Percentiles rank a stretch among this genome's conserved stretches.
Evolutionary conservation across 2,329 filamentous ascomycete genomes (phyloP).

Genomic region (Aspergillus sp.): DNA sequence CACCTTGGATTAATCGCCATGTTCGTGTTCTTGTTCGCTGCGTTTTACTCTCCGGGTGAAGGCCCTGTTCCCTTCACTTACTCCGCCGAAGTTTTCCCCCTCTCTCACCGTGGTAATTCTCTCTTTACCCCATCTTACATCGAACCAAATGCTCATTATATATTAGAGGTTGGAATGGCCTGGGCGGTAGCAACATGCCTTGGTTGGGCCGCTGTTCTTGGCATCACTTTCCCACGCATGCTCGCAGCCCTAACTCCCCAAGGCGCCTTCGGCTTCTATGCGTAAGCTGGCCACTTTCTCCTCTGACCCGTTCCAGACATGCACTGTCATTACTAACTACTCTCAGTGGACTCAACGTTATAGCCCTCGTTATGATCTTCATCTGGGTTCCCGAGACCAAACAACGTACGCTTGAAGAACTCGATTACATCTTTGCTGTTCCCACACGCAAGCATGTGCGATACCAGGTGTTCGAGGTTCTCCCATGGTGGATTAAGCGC

Average conservation of each 20-base stretch:
- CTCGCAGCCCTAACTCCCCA: slow-evolving; percentile 49
- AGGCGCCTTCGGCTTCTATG: slow-evolving; percentile 63
- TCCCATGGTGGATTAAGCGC: slow-evolving; percentile 63
- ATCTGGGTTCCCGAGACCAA: slow-evolving; percentile 60
- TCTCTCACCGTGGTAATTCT: slow-evolving; percentile 51
- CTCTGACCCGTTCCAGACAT: no score
- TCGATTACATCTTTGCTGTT: slow-evolving; percentile 61
- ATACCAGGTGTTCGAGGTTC: slow-evolving; percentile 57
- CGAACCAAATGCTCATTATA: slow-evolving; percentile 6
- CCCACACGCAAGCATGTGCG: slow-evolving; percentile 57
- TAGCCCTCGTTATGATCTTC: slow-evolving; percentile 64
- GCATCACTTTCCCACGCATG: slow-evolving; percentile 51
- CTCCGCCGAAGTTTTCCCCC: slow-evolving; percentile 55
- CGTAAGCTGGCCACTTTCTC: slow-evolving; percentile 27
- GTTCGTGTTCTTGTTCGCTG: slow-evolving; percentile 65
- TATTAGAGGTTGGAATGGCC: slow-evolving; percentile 49
- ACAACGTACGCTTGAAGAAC: slow-evolving; percentile 54
- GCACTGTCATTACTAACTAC: slow-evolving; percentile 1
- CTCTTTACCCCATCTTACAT: not conserved
- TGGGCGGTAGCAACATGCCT: slow-evolving; percentile 47
- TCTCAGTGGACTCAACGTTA: slow-evolving; percentile 54
- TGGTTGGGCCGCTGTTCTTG: slow-evolving; percentile 52
- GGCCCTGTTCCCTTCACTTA: slow-evolving; percentile 56
- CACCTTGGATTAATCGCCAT: slow-evolving; percentile 57
- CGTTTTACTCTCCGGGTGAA: slow-evolving; percentile 65